Evolutionary conservation across 2,329 filamentous ascomycete genomes (phyloP), one percentile per base, ranked within the genome.

Genomic region (Aspergillus luchuensis): DNA sequence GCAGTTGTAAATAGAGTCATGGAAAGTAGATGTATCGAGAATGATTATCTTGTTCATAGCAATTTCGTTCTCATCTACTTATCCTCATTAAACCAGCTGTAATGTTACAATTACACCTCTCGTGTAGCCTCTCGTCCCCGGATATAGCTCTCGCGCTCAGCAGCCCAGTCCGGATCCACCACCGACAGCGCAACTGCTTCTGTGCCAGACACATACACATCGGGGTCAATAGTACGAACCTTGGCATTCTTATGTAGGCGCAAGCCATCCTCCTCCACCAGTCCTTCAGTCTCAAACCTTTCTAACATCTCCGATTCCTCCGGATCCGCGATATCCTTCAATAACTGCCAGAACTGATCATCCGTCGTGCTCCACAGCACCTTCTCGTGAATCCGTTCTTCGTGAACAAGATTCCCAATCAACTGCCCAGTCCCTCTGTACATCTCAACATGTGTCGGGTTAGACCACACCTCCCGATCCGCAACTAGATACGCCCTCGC

Each of bases 391-490:
- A 77, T 57, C 21, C 11, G 38, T 8, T 68, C 70, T 13, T 48
- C 49, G 10, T 58, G 33, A 1, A 75, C 63, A 4, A 71, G 28
- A 3, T 71, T 65, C 2, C 69, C 64, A 48, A 79, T 79, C 19
- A 79, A 57, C 30, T 64, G 63, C 7, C 75, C 77, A 3, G 74
- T 74, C 25, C 72, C 63, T 28, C 62, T 61, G 58, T 72, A 77
- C 57, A 79, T 67, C 49, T 76, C 67, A 10, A 73, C 66, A 58
- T 78, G 72, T 8, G 73, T 70, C n/a, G 67, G 68, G 60, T 72
- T 77, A 11, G 73, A 76, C 76, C 76, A 79, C 36, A 78, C 71
- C 39, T 76, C 71, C 43, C 69, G 65, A 56, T 79, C 76, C 52
- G 65, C 63, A 2, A 66, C 66, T 54, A 74, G 60, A 57, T 79